These are phyloP conservation scores for Ceratocystis ficicola DNA, from an alignment of 2,329 filamentous ascomycete genomes.

Conservation along the genomic window DNA sequence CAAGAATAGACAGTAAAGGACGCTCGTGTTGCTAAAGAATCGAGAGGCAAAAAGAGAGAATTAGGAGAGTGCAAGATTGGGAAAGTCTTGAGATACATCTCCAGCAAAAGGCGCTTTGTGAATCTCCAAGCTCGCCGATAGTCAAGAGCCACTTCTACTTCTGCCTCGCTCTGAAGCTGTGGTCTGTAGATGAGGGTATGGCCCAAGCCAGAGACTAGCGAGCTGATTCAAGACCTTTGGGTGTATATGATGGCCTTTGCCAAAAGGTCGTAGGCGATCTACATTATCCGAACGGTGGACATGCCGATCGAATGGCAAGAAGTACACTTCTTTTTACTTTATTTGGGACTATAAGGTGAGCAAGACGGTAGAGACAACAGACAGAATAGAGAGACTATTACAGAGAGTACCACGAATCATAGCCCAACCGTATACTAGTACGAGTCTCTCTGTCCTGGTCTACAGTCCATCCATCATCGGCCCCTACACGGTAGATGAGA, in stretches of 20 bases:
- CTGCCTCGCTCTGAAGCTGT: neutral
- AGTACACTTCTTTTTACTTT: neutral
- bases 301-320: neutral
- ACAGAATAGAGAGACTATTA: neutral
- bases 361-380: conserved; percentile 4
- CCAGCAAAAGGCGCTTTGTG: neutral
- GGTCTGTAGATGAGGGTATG: neutral
- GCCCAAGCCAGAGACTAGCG: neutral
- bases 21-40: neutral
- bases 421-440: neutral
- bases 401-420: neutral
- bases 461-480: neutral
- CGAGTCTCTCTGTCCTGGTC: neutral
- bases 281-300: conserved; percentile 1
- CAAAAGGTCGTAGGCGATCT: neutral
- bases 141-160: neutral
- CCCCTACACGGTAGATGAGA: neutral
- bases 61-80: too few relatives aligned
- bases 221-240: neutral
- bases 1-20: neutral
- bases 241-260: neutral
- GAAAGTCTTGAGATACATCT: neutral
- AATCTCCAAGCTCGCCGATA: neutral
- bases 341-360: neutral
- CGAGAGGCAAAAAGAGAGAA: neutral